A percentile compares a stretch with the other conserved stretches of the same genome.
phyloP scores from a whole-genome alignment of 2,329 filamentous ascomycete genomes.

The Chrysoporthe cubensis region DNA sequence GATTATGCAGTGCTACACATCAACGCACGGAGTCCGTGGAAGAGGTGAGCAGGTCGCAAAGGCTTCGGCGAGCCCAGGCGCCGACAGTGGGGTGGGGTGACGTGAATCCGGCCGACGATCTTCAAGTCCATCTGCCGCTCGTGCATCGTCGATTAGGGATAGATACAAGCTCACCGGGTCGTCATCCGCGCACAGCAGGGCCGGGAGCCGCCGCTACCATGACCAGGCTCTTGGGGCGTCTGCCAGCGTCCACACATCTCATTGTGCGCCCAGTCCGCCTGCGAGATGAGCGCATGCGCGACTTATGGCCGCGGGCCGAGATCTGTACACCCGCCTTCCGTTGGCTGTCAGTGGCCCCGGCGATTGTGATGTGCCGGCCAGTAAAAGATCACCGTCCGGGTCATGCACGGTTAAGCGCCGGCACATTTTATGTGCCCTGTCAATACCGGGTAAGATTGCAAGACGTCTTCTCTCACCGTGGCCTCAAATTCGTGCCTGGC shows the following conservation, averaged over 20 bases:
- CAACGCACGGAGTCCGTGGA: not conserved
- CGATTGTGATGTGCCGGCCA: not conserved
- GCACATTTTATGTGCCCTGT: not conserved
- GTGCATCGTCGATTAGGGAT: no score
- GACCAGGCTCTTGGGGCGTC: not conserved
- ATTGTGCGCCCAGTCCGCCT: not conserved
- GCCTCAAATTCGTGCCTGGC: not conserved
- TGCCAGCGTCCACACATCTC: not conserved
- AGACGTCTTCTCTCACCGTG: not conserved
- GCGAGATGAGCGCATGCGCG: constrained; percentile 22
- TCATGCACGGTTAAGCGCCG: constrained; percentile 18
- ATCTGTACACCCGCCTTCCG: not conserved
- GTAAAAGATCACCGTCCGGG: not conserved
- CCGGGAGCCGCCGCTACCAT: not conserved
- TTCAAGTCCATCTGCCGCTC: no score
- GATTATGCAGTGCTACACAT: constrained; percentile 2
- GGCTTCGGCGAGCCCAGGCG: not conserved
- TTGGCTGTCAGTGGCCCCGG: constrained; percentile 1
- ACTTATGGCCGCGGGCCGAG: constrained; percentile 16
- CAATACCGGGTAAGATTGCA: not conserved
- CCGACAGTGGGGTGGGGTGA: no score
- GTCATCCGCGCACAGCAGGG: not conserved
- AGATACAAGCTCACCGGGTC: not conserved
- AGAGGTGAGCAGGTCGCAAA: not conserved
- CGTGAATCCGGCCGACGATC: no score